A percentile compares a stretch with the other conserved stretches of the same genome.
Evolutionary conservation across 148 eudicot species (phyloP).

Genomic region (Spergularia bocconei): DNA sequence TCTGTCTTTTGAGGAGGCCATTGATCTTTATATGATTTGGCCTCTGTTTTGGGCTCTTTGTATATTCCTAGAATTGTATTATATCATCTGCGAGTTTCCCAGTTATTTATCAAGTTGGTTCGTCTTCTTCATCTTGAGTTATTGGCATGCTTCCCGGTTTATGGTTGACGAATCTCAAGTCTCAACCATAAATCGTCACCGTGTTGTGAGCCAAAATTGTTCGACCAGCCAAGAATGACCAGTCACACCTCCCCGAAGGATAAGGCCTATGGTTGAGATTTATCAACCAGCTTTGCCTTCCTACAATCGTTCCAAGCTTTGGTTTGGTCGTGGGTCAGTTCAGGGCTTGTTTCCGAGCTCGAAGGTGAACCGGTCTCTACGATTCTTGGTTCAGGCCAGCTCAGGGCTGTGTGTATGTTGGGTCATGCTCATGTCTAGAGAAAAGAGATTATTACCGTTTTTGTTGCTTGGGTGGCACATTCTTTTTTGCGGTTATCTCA

Average conservation of each 20-base stretch:
- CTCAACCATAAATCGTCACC: too few species aligned
- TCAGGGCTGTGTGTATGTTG: too few species aligned
- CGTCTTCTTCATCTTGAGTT: neutral
- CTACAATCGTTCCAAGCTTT: too few species aligned
- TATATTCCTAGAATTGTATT: conserved; percentile 7
- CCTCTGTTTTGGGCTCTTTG: conserved; percentile 18
- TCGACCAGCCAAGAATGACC: neutral
- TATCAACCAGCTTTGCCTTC: too few species aligned
- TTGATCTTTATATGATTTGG: conserved; percentile 22
- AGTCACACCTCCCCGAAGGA: too few species aligned
- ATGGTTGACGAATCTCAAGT: too few species aligned
- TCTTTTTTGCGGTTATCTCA: conserved; percentile 19
- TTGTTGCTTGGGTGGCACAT: neutral
- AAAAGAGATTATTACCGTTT: neutral
- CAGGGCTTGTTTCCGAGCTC: too few species aligned
- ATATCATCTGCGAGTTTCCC: neutral
- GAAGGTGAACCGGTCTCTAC: too few species aligned
- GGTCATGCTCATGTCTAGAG: too few species aligned
- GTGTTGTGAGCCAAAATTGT: neutral
- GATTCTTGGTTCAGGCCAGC: too few species aligned
- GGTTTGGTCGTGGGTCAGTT: too few species aligned
- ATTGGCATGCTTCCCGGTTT: neutral
- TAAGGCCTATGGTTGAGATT: too few species aligned
- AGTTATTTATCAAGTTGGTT: neutral
- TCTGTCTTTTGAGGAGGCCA: conserved; percentile 20